Percentiles rank a stretch among this genome's conserved stretches.
These are phyloP conservation scores for Lobulomyces angularis DNA, from an alignment of 192 early-diverging fungal genomes.

Conservation along the genomic window DNA sequence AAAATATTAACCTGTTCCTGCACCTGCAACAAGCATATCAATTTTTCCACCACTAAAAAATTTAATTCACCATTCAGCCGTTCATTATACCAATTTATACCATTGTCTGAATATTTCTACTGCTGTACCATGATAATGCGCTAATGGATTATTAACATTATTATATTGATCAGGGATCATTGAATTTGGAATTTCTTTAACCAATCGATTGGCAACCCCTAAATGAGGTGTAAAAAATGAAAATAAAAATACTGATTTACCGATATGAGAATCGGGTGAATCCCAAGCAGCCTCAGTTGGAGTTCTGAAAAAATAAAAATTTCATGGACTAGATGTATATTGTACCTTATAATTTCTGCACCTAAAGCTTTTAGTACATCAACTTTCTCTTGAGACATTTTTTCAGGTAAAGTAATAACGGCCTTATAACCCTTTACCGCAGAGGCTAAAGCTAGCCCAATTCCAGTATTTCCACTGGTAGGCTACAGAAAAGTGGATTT, in stretches of 20 bases:
- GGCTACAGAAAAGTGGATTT: conserved; percentile 29
- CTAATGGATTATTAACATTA: conserved; percentile 95
- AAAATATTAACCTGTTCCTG: too few relatives aligned
- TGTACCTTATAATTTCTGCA: conserved; percentile 93
- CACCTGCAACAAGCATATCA: conserved; percentile 91
- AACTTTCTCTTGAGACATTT: conserved; percentile 99
- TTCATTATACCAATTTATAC: too few relatives aligned
- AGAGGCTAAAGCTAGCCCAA: conserved; percentile 89
- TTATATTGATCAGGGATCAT: conserved; percentile 95
- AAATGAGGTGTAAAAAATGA: background rate
- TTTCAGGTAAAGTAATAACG: conserved; percentile 98
- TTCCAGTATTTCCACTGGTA: conserved; percentile 98
- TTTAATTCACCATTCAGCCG: too few relatives aligned
- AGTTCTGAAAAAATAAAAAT: too few relatives aligned
- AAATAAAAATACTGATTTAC: conserved; percentile 12
- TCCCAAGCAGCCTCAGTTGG: conserved; percentile 99
- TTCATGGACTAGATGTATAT: too few relatives aligned
- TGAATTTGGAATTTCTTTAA: conserved; percentile 89
- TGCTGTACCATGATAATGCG: conserved; percentile 90
- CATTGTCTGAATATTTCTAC: too few relatives aligned
- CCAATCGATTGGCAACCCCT: conserved; percentile 81
- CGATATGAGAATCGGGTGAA: conserved; percentile 96
- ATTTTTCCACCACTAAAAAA: conserved; percentile 71
- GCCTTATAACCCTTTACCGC: conserved; percentile 98
- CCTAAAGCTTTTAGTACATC: conserved; percentile 95